Base-by-base conservation (phyloP, 1,284 basidiomycete genomes). In the Rhodotorula sp. region DNA sequence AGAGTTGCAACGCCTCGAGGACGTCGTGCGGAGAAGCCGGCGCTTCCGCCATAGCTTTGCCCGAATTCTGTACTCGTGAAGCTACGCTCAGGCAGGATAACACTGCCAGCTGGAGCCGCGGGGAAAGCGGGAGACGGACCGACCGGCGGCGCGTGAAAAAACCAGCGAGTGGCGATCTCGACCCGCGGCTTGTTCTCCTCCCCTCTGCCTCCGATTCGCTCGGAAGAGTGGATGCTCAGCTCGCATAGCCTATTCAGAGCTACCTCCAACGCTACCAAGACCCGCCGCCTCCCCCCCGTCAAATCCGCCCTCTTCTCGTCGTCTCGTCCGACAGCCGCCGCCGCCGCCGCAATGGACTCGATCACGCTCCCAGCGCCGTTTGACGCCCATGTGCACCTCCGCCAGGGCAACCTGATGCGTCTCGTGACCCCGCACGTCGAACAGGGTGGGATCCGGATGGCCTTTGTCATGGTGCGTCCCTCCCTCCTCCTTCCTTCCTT, bases 381-480 rank as follows among this genome's bases (percentile, higher is more conserved):
- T 59, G 93, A 97, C 64, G 67, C 60, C 23, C 68, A 99, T 84
- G 95, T 98, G 73, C 97, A 99, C 81, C 88, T 99, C 49, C 88
- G 97, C 58, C 93, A 98, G 80, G 93, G 91, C 50, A 82, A 87
- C 50, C 84, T 97, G 78, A 89, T 91, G 68, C 84, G 87, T 72
- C 86, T 99, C 49, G 93, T 99, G 55, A 89, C 90, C 7, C 93
- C 94, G 56, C 95, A 98, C 84, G 91, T 99, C 65, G 85, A 87
- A 38, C 83, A 88, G 79, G 97, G 97, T 62, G 97, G 97, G 1
- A 93, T 99, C 79, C 83, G 86, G 69, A 86, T 95, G 56, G 97
- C 91, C 76, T 99, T 98, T 83, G 93, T 99, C 61, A 99, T 99
- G 97, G 93, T 92, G 79, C 60, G 82, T 81, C 62, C 18, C 18